Evolutionary conservation across 352 stramenopile genomes (phyloP).

Genomic region (Phytophthora constricta): DNA sequence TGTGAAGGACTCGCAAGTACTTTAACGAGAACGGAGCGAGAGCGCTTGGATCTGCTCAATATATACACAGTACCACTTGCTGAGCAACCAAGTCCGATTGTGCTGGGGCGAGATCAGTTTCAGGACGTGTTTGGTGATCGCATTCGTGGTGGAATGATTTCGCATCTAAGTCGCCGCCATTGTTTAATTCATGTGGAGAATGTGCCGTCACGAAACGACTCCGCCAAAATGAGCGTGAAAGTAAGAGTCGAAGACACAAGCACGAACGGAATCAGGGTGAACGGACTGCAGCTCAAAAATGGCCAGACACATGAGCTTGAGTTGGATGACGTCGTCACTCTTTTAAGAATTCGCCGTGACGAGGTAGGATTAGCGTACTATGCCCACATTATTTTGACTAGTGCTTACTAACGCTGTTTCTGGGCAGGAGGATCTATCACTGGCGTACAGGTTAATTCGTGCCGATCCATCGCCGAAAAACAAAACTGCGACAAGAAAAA

Average conservation of each 20-base stretch:
- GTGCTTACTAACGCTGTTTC: neutral
- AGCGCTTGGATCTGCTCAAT: constrained; percentile 54
- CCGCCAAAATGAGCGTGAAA: constrained; percentile 41
- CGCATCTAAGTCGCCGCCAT: constrained; percentile 63
- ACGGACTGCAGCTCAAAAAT: constrained; percentile 59
- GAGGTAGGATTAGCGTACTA: constrained; percentile 36
- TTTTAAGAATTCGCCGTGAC: constrained; percentile 56
- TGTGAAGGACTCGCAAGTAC: constrained; percentile 47
- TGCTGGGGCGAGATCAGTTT: constrained; percentile 61
- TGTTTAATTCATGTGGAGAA: constrained; percentile 68
- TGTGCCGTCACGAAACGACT: constrained; percentile 29
- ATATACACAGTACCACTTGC: constrained; percentile 52
- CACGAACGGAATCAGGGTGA: constrained; percentile 73
- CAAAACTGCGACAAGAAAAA: constrained; percentile 25
- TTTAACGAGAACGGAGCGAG: constrained; percentile 50
- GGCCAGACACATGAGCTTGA: constrained; percentile 50
- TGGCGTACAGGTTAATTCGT: constrained; percentile 50
- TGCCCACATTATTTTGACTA: neutral
- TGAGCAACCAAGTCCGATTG: constrained; percentile 38
- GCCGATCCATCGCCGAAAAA: constrained; percentile 13
- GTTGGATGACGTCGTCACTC: constrained; percentile 62
- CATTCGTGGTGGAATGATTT: constrained; percentile 61
- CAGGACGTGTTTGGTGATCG: constrained; percentile 73
- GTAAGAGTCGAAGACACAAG: constrained; percentile 75
- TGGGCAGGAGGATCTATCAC: constrained; percentile 49